These are phyloP conservation scores for Rhododendron molle DNA, from an alignment of 148 eudicot genomes.

Conservation along the genomic window DNA sequence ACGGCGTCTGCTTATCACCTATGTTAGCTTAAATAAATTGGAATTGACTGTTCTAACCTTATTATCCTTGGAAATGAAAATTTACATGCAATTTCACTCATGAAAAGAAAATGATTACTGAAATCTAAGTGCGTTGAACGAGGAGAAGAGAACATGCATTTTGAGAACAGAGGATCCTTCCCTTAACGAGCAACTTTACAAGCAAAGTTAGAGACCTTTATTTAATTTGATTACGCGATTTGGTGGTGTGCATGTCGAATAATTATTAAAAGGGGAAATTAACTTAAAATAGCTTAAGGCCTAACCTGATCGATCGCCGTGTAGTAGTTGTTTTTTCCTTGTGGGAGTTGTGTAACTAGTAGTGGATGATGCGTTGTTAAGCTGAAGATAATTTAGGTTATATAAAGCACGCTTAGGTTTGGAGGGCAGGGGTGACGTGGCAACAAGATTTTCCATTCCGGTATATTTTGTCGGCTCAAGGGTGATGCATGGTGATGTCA, in stretches of 20 bases:
- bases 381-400: conserved; percentile 8
- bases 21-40: too few species aligned
- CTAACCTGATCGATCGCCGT: conserved; percentile 20
- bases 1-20: too few species aligned
- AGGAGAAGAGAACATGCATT: background rate
- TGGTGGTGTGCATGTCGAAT: conserved; percentile 34
- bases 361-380: conserved; percentile 21
- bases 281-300: conserved; percentile 20
- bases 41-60: background rate
- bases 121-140: background rate
- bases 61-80: background rate
- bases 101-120: background rate
- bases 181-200: background rate
- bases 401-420: conserved; percentile 8
- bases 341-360: conserved; percentile 15
- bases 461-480: conserved; percentile 7
- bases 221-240: background rate
- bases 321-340: background rate
- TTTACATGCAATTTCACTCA: background rate
- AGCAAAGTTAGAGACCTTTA: background rate
- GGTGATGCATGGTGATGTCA: conserved; percentile 2
- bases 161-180: background rate
- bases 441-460: background rate
- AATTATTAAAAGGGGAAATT: background rate
- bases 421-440: conserved; percentile 10